phyloP scores from a whole-genome alignment of 345 rosid species.

The Jatropha curcas region DNA sequence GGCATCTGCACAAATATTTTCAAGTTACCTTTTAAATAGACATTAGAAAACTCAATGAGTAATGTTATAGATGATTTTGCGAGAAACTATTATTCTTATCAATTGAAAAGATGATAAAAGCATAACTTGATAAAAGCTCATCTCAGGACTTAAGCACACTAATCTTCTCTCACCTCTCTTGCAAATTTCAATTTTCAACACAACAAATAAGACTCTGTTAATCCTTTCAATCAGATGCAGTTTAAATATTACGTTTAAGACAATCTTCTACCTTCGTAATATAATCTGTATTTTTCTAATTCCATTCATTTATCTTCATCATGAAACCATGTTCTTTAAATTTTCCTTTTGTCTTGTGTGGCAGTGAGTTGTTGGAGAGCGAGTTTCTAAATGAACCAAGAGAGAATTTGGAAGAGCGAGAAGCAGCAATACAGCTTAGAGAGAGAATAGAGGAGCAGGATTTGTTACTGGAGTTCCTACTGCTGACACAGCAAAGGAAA shows the following conservation, averaged over 20 bases:
- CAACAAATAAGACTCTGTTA: neutral
- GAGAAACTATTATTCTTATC: neutral
- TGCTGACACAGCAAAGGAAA: slow-evolving; percentile 67
- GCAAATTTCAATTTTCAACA: neutral
- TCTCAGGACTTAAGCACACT: no score
- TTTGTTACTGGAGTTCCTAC: slow-evolving; percentile 81
- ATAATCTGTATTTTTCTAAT: neutral
- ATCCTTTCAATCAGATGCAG: neutral
- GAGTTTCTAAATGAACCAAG: slow-evolving; percentile 83
- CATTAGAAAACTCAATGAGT: neutral
- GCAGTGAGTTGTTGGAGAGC: slow-evolving; percentile 78
- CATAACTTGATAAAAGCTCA: neutral
- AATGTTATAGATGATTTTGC: neutral
- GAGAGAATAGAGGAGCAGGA: slow-evolving; percentile 86
- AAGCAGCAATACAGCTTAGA: slow-evolving; percentile 75
- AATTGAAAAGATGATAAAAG: neutral
- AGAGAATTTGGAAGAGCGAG: slow-evolving; percentile 73
- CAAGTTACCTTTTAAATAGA: neutral
- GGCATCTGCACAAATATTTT: neutral
- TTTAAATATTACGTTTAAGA: neutral
- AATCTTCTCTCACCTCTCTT: neutral
- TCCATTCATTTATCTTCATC: neutral
- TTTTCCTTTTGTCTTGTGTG: slow-evolving; percentile 10
- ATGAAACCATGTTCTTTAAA: neutral
- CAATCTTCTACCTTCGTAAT: neutral